Conservation (phyloP, 1,139 yeast genomes). For the Yamadazyma atmosphaerica region DNA sequence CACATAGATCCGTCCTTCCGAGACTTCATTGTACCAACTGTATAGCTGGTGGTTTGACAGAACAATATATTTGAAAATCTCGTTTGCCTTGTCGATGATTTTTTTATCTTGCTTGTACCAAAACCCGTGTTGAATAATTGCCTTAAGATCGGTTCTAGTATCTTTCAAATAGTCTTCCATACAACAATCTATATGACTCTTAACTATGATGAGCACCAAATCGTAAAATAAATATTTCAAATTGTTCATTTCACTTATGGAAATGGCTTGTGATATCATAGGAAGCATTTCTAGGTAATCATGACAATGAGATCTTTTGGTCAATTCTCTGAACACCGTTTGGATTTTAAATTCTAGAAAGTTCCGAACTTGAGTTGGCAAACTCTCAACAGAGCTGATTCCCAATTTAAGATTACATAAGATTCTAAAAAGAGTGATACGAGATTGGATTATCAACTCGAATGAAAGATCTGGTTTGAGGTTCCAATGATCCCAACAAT, state of each 20-base stretch:
- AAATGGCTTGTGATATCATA: conserved; percentile 35
- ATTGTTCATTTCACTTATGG: conserved; percentile 20
- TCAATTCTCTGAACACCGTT: conserved; percentile 23
- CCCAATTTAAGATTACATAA: conserved; percentile 37
- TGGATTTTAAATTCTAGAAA: conserved; percentile 27
- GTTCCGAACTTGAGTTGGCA: conserved; percentile 13
- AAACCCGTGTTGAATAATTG: conserved; percentile 34
- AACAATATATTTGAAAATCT: conserved; percentile 20
- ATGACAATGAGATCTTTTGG: conserved; percentile 23
- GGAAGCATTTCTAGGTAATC: conserved; percentile 35
- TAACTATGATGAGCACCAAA: conserved; percentile 19
- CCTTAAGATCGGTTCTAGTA: conserved; percentile 23
- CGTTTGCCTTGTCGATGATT: conserved; percentile 23
- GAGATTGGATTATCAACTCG: conserved; percentile 20
- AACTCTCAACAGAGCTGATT: conserved; percentile 18
- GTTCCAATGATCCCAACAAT: conserved; percentile 40
- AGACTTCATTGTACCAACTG: conserved; percentile 27
- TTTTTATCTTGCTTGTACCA: conserved; percentile 18
- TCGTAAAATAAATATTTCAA: conserved; percentile 29
- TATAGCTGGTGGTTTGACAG: conserved; percentile 12
- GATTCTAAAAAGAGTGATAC: conserved; percentile 29
- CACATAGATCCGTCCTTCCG: conserved; percentile 22
- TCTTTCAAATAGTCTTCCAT: conserved; percentile 32
- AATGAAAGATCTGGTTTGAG: conserved; percentile 26
- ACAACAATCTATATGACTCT: conserved; percentile 35